A percentile compares a stretch with the other conserved stretches of the same genome.
phyloP scores from a whole-genome alignment of 2,329 filamentous ascomycete species.

The Claviceps pazoutovae region DNA sequence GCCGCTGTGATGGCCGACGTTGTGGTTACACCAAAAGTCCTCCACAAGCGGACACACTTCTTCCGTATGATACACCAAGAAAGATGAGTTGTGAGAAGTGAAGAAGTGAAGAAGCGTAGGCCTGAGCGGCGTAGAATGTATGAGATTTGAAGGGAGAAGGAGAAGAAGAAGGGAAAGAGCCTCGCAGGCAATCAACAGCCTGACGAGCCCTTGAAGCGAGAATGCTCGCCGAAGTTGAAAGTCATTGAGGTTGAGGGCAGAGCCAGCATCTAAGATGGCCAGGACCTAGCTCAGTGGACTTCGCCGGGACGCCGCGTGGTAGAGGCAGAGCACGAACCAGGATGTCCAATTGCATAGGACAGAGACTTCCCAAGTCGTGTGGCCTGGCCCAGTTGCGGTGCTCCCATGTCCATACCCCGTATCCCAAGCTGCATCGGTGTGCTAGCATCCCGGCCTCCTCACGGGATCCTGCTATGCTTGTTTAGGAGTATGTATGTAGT shows the following conservation, averaged over 20 bases:
- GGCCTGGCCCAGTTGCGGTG: neutral
- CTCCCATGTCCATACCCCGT: slow-evolving; percentile 1
- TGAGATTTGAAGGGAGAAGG: neutral
- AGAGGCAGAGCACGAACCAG: slow-evolving; percentile 1
- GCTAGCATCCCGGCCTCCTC: slow-evolving; percentile 1
- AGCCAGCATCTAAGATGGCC: slow-evolving; percentile 1
- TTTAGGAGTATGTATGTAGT: slow-evolving; percentile 1
- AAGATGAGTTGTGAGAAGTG: neutral
- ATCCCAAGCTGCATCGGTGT: slow-evolving; percentile 1
- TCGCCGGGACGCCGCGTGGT: neutral
- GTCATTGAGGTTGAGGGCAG: slow-evolving; percentile 1
- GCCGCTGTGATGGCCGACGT: neutral
- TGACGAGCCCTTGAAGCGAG: neutral
- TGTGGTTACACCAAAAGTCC: neutral
- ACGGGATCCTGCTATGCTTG: slow-evolving; percentile 3
- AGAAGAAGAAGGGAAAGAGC: neutral
- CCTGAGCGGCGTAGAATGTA: neutral
- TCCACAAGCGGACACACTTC: neutral
- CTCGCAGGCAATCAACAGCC: neutral
- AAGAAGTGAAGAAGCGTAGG: neutral
- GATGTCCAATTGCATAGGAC: neutral
- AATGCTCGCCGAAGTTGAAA: neutral
- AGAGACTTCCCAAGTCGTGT: neutral
- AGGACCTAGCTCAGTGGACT: slow-evolving; percentile 2
- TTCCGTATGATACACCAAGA: neutral